These are phyloP conservation scores for Lactifluus pinguis DNA, from an alignment of 768 basidiomycete genomes.

Conservation along the genomic window DNA sequence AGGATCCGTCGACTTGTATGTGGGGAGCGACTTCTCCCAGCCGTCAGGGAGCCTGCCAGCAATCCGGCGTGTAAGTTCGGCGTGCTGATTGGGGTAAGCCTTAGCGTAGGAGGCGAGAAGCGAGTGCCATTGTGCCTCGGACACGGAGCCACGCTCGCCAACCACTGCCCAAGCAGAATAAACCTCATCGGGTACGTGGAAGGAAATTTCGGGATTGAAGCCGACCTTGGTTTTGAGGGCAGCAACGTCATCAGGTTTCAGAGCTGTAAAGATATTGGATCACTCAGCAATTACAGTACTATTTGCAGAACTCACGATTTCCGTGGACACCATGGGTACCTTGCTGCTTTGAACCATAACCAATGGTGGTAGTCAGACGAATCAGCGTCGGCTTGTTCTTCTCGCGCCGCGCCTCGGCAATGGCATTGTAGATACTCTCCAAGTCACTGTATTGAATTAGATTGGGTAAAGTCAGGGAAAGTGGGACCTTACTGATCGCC, in stretches of 20 bases:
- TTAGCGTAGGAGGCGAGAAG: slow-evolving; percentile 59
- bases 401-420: slow-evolving; percentile 66
- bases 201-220: slow-evolving; percentile 69
- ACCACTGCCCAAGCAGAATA: slow-evolving; percentile 59
- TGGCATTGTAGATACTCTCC: slow-evolving; percentile 65
- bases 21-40: slow-evolving; percentile 81
- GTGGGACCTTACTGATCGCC: slow-evolving; percentile 47
- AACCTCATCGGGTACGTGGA: slow-evolving; percentile 67
- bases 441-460: slow-evolving; percentile 48
- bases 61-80: slow-evolving; percentile 81
- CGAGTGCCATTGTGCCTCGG: slow-evolving; percentile 67
- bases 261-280: slow-evolving; percentile 38
- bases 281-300: neutral
- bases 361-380: slow-evolving; percentile 81
- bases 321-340: slow-evolving; percentile 95
- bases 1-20: slow-evolving; percentile 74
- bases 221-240: slow-evolving; percentile 77
- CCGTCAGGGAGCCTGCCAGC: slow-evolving; percentile 71
- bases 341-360: slow-evolving; percentile 86
- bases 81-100: slow-evolving; percentile 77
- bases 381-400: slow-evolving; percentile 83
- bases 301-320: slow-evolving; percentile 52
- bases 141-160: slow-evolving; percentile 62
- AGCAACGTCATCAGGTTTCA: slow-evolving; percentile 86
- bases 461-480: neutral